Evolutionary conservation across 2,329 filamentous ascomycete genomes (phyloP), one percentile per base, ranked within the genome.

Genomic region (Fusarium aywerte): DNA sequence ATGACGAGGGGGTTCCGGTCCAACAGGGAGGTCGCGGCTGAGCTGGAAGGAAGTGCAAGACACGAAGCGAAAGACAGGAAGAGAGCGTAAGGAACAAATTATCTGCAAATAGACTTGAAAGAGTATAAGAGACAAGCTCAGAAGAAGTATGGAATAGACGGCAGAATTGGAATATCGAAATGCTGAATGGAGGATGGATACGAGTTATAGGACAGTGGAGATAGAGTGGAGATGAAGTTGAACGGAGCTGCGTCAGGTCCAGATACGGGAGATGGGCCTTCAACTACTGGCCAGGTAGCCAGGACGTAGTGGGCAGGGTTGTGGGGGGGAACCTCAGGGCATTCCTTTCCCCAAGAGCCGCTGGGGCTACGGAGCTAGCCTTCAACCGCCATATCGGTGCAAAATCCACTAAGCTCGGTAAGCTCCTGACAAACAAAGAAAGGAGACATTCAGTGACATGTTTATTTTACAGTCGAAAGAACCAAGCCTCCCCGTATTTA

Each of bases 1-100:
- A 81, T 81, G 74, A 73, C 78, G 77, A 67, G 73, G 61, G 54
- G 58, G 59, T 51, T 60, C 32, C 36, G 40, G 54, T 61, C 45
- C 38, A 62, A 57, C 53, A 67, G 42, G 55, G 50, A 59, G 64
- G 49, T 49, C 55, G 57, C 55, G 61, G 65, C 43, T 54, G 55
- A 62, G 43, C 35, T 61, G 51, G 32, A 39, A 40, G 49, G 23
- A 29, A 36, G 29, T 27, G 43, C 25, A 36, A 9, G n/a, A 25
- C 21, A 7, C 31, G 40, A 47, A 58, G 12, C 18, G 21, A 48
- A 33, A 50, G 23, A 43, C 10, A 35, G 21, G 31, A 31, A 58
- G 43, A 33, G 38, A 48, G 31, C 23, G 45, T 43, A 36, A 42
- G 36, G 29, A 51, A 3, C 25, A 18, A 52, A 31, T 42, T 39